Percentiles rank a stretch among this genome's conserved stretches.
phyloP scores from a whole-genome alignment of 768 basidiomycete genomes.

The Xerocomus brunneocitrinus region DNA sequence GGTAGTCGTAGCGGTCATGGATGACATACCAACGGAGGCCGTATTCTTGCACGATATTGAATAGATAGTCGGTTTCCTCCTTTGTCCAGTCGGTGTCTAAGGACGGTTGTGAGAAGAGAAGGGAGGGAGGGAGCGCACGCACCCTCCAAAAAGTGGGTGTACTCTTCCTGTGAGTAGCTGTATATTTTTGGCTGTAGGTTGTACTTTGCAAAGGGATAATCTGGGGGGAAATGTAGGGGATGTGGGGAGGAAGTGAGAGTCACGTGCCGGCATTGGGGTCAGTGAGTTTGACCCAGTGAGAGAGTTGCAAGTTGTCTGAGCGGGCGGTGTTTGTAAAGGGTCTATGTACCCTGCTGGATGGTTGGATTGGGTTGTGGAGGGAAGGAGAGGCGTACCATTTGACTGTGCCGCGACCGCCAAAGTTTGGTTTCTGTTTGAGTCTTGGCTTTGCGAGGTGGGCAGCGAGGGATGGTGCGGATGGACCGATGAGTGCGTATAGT shows the following conservation, averaged over 20 bases:
- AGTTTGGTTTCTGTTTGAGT: conserved; percentile 81
- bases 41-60: conserved; percentile 72
- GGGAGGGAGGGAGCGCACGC: conserved; percentile 1
- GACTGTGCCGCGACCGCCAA: conserved; percentile 55
- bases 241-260: background rate
- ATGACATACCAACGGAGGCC: conserved; percentile 89
- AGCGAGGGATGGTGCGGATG: conserved; percentile 81
- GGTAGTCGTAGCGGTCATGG: conserved; percentile 82
- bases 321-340: conserved; percentile 71
- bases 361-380: background rate
- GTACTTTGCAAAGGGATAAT: conserved; percentile 82
- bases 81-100: conserved; percentile 83
- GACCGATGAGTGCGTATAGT: conserved; percentile 92
- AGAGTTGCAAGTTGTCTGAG: conserved; percentile 59
- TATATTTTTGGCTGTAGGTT: conserved; percentile 62
- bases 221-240: conserved; percentile 31
- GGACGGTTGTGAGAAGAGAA: background rate
- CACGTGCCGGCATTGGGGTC: conserved; percentile 53
- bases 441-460: conserved; percentile 76
- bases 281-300: conserved; percentile 78
- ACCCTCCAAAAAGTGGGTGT: conserved; percentile 76
- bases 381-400: conserved; percentile 56
- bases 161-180: conserved; percentile 84
- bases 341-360: conserved; percentile 62
- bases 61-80: conserved; percentile 92